phyloP scores from a whole-genome alignment of 495 filamentous ascomycete genomes.

The Aspergillus nanangensis region DNA sequence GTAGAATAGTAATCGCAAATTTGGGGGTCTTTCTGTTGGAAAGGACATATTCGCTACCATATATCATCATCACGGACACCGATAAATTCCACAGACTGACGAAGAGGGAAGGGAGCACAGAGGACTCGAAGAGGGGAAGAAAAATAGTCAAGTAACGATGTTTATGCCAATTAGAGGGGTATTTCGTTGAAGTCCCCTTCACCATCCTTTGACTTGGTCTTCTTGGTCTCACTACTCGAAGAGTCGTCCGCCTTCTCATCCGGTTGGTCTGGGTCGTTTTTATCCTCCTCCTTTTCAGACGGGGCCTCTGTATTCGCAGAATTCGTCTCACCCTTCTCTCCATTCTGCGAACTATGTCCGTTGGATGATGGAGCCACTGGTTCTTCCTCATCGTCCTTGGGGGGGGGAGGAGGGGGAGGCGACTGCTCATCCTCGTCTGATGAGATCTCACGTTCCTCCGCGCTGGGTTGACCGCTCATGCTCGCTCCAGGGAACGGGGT shows the following conservation, averaged over 20 bases:
- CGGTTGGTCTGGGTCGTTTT: constrained; percentile 16
- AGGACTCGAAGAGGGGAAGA: no score
- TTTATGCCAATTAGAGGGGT: constrained; percentile 23
- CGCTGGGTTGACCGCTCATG: constrained; percentile 28
- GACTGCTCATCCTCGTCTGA: constrained; percentile 25
- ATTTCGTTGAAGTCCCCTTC: constrained; percentile 41
- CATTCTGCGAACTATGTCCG: constrained; percentile 19
- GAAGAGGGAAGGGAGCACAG: no score
- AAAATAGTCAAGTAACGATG: not conserved
- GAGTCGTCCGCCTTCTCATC: constrained; percentile 19
- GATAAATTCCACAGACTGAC: not conserved
- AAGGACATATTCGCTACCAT: not conserved
- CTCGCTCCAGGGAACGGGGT: constrained; percentile 41
- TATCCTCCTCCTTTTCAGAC: constrained; percentile 4
- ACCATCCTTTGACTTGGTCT: constrained; percentile 31
- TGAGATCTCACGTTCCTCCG: constrained; percentile 22
- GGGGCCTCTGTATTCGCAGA: not conserved
- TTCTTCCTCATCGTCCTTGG: constrained; percentile 28
- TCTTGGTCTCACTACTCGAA: constrained; percentile 11
- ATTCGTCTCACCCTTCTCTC: constrained; percentile 8
- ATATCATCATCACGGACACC: not conserved
- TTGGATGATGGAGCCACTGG: constrained; percentile 9
- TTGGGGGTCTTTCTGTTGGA: not conserved
- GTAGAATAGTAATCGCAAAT: not conserved
- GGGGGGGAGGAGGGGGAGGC: constrained; percentile 30